These are phyloP conservation scores for Tinospora cordifolia DNA, from an alignment of 164 flowering plant genomes.

Conservation along the genomic window DNA sequence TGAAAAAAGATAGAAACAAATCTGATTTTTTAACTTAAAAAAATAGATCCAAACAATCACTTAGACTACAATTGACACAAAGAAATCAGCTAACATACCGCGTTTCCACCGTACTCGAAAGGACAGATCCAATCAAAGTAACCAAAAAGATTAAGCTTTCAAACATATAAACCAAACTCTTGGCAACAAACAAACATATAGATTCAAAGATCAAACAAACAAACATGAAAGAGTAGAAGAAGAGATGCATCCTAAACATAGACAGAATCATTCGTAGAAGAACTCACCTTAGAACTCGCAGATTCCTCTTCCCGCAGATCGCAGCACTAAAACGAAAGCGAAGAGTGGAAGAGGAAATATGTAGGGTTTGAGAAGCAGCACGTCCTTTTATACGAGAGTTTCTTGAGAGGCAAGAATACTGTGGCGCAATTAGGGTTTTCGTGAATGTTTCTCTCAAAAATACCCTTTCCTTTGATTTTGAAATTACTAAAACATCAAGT, in stretches of 20 bases:
- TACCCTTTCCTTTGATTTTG: no score
- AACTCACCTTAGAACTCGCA: not conserved
- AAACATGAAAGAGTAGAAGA: no score
- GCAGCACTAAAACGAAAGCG: not conserved
- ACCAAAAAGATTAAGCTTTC: no score
- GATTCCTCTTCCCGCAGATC: not conserved
- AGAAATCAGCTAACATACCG: no score
- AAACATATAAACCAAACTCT: not conserved
- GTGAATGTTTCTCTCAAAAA: no score
- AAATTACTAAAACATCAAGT: no score
- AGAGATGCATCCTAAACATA: no score
- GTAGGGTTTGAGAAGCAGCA: not conserved
- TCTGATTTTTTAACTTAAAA: no score
- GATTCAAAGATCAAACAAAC: not conserved
- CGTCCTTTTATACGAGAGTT: not conserved
- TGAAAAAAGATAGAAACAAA: no score
- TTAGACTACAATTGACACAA: no score
- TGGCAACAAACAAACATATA: not conserved
- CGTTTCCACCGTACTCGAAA: not conserved
- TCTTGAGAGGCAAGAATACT: not conserved
- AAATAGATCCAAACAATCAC: no score
- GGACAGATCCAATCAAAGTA: not conserved
- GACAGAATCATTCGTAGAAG: not conserved
- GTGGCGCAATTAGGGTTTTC: no score
- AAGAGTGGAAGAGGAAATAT: not conserved